Conservation (phyloP, 495 filamentous ascomycete species). For the Neurospora sp. region DNA sequence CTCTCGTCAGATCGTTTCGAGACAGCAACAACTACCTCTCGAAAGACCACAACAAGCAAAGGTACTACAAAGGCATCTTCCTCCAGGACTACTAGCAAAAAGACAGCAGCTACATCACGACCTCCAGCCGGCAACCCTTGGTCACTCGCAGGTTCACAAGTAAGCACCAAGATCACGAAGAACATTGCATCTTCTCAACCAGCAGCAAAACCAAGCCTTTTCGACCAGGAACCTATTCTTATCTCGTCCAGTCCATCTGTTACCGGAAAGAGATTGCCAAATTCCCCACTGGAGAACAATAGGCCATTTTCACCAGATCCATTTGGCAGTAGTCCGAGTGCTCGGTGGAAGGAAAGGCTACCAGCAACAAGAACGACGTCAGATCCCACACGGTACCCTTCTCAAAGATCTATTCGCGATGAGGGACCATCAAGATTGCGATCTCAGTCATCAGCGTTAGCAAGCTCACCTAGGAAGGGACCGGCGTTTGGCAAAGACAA, state of each 20-base stretch:
- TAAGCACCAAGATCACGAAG: conserved; percentile 22
- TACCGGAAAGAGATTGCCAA: conserved; percentile 5
- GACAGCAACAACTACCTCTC: neutral
- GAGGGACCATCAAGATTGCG: neutral
- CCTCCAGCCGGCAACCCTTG: conserved; percentile 28
- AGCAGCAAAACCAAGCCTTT: neutral
- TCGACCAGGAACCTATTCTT: conserved; percentile 23
- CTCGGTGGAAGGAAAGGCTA: neutral
- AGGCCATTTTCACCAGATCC: conserved; percentile 30
- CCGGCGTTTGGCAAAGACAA: neutral
- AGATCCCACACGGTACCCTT: neutral
- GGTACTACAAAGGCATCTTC: neutral
- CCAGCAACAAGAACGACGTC: neutral
- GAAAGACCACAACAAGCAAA: conserved; percentile 1
- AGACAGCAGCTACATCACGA: conserved; percentile 2
- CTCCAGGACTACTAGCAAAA: conserved; percentile 3
- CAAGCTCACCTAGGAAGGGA: neutral
- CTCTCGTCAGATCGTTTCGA: neutral
- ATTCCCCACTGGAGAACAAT: neutral
- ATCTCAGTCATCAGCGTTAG: neutral
- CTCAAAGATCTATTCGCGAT: neutral
- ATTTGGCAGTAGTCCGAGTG: conserved; percentile 5
- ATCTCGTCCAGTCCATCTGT: conserved; percentile 34
- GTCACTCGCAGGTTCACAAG: conserved; percentile 33
- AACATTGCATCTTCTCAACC: conserved; percentile 5